Base-by-base conservation (phyloP, 768 basidiomycete species). In the Porpolomopsis calyptriformis region DNA sequence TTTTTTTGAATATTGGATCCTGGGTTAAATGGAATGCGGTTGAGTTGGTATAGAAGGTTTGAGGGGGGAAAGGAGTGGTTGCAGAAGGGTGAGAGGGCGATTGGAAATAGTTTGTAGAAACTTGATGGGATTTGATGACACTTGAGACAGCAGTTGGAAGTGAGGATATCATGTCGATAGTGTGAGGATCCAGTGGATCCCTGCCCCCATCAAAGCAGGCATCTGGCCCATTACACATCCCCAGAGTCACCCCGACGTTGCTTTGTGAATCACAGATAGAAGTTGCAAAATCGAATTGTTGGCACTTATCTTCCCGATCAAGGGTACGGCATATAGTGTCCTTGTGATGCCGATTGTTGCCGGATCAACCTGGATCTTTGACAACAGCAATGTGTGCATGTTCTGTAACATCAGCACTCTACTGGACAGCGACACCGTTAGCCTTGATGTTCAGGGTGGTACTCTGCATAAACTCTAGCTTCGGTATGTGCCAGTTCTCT, bases 401-500 rank as follows among this genome's bases (percentile, higher is more conserved):
- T 43, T 63, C 53, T 18, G 52, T 50, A 20, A 54, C 47, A 40
- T 64, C 54, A 3, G 55, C 52, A 37, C 56, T 53, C 50, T 51
- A 55, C 34, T 65, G 55, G 4, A 47, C 33, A 4, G 56, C 41
- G 12, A 52, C 51, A 19, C 62, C 62, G 26, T 51, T 50, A 0
- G 19, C n/a, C 4, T 36, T 14, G 16, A 56, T 59, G 14, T 46
- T 49, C 0, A 16, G 3, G 1, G 20, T 2, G n/a, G 63, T 51
- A 35, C 52, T 57, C 10, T 60, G 58, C 22, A 64, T 44, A 12
- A 58, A 38, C 45, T 62, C 62, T n/a, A 64, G 52, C 45, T 68
- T 68, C 0, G 57, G 63, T 27, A 67, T 64, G 19, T 57, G 31
- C 51, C 57, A 66, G 42, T 63, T 43, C 18, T 59, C 18, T 24